A percentile compares a stretch with the other conserved stretches of the same genome.
These are phyloP conservation scores for Plasmodium vinckei DNA, from an alignment of 169 alveolate species.

Conservation along the genomic window DNA sequence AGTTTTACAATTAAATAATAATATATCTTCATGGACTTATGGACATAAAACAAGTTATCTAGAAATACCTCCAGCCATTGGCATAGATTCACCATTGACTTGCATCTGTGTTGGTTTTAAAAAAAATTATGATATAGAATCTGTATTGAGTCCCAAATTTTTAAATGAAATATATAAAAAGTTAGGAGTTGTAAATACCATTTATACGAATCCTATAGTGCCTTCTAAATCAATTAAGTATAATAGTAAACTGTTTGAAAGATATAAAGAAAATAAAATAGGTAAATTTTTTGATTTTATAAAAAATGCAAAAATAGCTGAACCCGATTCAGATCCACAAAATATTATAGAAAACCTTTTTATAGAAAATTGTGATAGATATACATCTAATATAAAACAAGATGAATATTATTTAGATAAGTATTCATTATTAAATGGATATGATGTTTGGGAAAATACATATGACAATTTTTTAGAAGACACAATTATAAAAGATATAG, in stretches of 20 bases:
- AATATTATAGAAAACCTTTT: background rate
- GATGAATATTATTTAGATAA: background rate
- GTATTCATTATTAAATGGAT: background rate
- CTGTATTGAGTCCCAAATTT: conserved; percentile 1
- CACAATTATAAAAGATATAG: conserved; percentile 14
- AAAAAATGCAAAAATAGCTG: conserved; percentile 4
- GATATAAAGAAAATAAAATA: background rate
- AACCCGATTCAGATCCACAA: conserved; percentile 35
- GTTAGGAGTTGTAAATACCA: conserved; percentile 4
- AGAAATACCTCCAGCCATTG: conserved; percentile 27
- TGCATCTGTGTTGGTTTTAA: conserved; percentile 41
- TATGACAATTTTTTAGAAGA: conserved; percentile 14
- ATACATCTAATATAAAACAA: background rate
- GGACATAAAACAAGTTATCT: conserved; percentile 26
- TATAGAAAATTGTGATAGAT: background rate
- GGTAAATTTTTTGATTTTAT: conserved; percentile 2
- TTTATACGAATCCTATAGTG: background rate
- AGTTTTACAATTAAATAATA: background rate
- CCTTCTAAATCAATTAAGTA: too few species aligned
- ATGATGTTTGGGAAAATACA: conserved; percentile 8
- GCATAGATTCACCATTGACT: conserved; percentile 15
- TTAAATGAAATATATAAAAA: conserved; percentile 26
- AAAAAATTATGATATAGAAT: conserved; percentile 17
- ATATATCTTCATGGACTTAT: conserved; percentile 21
- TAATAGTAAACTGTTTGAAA: background rate